Conservation (phyloP, 2,329 filamentous ascomycete species). For the Exophiala viscosa region DNA sequence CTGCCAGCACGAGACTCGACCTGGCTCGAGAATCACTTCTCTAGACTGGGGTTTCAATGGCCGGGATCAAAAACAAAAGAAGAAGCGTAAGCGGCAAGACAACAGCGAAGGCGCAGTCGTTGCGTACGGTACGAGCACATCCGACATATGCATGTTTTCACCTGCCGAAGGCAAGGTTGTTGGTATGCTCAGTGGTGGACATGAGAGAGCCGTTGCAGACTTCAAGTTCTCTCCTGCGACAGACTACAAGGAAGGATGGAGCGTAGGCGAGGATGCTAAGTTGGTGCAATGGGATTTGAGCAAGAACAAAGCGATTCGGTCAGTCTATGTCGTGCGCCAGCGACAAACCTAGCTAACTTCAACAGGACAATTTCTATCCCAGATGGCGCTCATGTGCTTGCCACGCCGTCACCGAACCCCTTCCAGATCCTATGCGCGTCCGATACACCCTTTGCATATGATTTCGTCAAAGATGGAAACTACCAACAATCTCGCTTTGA, state of each 20-base stretch:
- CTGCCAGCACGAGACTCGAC: slow-evolving; percentile 48
- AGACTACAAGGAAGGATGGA: slow-evolving; percentile 52
- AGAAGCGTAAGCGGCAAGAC: slow-evolving; percentile 49
- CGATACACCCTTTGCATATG: slow-evolving; percentile 46
- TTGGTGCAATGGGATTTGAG: slow-evolving; percentile 52
- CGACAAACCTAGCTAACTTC: slow-evolving; percentile 5
- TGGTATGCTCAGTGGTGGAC: slow-evolving; percentile 42
- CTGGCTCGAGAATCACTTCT: slow-evolving; percentile 47
- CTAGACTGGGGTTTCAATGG: slow-evolving; percentile 50
- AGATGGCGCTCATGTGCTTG: slow-evolving; percentile 40
- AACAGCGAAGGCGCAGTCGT: slow-evolving; percentile 44
- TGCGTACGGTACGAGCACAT: slow-evolving; percentile 48
- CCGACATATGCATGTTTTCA: slow-evolving; percentile 50
- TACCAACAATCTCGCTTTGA: slow-evolving; percentile 42
- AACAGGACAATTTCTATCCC: slow-evolving; percentile 44
- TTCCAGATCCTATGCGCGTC: slow-evolving; percentile 50
- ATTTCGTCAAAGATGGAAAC: slow-evolving; percentile 37
- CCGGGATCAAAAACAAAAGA: slow-evolving; percentile 41
- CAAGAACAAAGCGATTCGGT: slow-evolving; percentile 44
- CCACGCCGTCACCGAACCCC: slow-evolving; percentile 39
- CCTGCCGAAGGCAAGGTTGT: slow-evolving; percentile 47
- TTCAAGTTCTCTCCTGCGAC: slow-evolving; percentile 48
- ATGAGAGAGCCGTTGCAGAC: slow-evolving; percentile 47
- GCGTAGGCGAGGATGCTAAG: slow-evolving; percentile 51
- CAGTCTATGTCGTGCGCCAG: slow-evolving; percentile 5